These are phyloP conservation scores for Lagenaria siceraria DNA, from an alignment of 306 rosid genomes.

Conservation along the genomic window DNA sequence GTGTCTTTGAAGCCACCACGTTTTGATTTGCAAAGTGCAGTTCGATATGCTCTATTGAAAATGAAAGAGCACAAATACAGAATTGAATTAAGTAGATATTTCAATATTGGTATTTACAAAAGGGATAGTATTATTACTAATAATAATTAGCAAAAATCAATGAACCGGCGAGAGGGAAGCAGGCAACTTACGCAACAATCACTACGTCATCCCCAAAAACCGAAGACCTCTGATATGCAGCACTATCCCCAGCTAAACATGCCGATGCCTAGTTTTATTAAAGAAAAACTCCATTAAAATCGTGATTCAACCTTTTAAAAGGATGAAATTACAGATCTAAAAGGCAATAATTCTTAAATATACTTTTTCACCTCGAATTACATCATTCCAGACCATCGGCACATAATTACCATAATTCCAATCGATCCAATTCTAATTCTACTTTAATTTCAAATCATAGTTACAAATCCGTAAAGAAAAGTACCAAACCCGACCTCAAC, in stretches of 20 bases:
- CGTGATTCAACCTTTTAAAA: not conserved
- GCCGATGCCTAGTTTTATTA: slow-evolving; percentile 41
- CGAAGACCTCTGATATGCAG: slow-evolving; percentile 66
- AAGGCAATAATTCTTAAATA: not conserved
- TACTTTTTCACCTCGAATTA: not conserved
- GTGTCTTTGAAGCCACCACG: slow-evolving; percentile 97
- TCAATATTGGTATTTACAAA: not conserved
- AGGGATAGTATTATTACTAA: not conserved
- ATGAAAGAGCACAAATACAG: not conserved
- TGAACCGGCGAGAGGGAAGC: not conserved
- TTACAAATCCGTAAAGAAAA: not conserved
- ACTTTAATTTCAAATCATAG: not conserved
- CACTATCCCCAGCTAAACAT: slow-evolving; percentile 86
- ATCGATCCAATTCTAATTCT: not conserved
- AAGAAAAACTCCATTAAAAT: not conserved
- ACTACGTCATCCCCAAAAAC: slow-evolving; percentile 81
- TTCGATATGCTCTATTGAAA: slow-evolving; percentile 58
- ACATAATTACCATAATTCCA: not conserved
- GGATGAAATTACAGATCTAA: not conserved
- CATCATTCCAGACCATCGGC: not conserved
- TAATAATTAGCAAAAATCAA: not conserved
- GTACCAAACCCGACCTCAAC: not conserved
- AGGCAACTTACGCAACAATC: slow-evolving; percentile 75
- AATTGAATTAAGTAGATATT: not conserved
- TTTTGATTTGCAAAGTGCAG: slow-evolving; percentile 72